Base-by-base conservation (phyloP, 2,329 filamentous ascomycete species). In the Cryphonectria naterciae region DNA sequence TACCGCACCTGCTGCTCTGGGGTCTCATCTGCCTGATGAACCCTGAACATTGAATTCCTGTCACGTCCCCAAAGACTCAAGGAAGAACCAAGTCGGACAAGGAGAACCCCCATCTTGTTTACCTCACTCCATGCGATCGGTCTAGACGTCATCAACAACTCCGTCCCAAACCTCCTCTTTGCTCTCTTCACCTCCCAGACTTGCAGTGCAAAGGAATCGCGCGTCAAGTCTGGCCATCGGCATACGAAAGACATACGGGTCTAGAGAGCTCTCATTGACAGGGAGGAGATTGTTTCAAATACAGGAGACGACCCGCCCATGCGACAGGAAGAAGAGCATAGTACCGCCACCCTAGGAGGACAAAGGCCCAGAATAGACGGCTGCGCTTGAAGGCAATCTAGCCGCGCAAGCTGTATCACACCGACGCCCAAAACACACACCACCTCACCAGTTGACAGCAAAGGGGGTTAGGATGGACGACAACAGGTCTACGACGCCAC, bases 401-500 rank as follows among this genome's bases (percentile, higher is more conserved):
- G 25, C 54, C 25, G 28, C 28, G 54, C 54, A 32, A 58, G 54
- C 22, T 43, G 25, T 46, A 11, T 5, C n/a, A 25, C 39, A 68
- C 56, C 56, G 15, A 25, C 54, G 49, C 19, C 56, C 10, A 56
- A 2, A 19, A 19, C 52, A 43, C 28, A 35, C 39, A 6, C 15
- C n/a, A 10, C 19, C 32, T 19, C 39, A 62, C 25, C 46, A 8
- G 25, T 25, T 15, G 41, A 61, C 41, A 49, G 37, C 35, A 63
- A 62, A 46, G 22, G 32, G 56, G 28, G 13, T 22, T 25, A 68
- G 43, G 35, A 73, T 68, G 69, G 71, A 73, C 66, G 58, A 56
- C 11, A 49, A 54, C 43, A 67, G 71, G 62, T 73, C 71, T 35
- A 73, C 71, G 15, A 73, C 71, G 32, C 71, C 71, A 64, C 71